Evolutionary conservation across 148 eudicot genomes (phyloP).

Genomic region (Chenopodium suecicum): DNA sequence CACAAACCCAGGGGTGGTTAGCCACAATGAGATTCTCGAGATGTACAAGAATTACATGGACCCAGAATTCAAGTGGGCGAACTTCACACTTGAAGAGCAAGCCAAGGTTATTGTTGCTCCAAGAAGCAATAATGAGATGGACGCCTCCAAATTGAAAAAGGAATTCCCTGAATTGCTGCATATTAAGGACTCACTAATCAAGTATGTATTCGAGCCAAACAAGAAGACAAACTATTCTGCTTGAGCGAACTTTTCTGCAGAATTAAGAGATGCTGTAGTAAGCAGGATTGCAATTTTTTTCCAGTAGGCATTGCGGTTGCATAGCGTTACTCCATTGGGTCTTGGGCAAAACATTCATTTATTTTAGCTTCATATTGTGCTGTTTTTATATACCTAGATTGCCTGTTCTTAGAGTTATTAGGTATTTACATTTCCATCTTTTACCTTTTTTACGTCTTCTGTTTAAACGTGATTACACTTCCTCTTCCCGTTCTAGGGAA

Average conservation of each 20-base stretch:
- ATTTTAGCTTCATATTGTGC: conserved; percentile 15
- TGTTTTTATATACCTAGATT: conserved; percentile 19
- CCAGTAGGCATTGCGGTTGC: conserved; percentile 10
- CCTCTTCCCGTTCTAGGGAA: conserved; percentile 6
- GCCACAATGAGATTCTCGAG: conserved; percentile 55
- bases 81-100: conserved; percentile 85
- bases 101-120: conserved; percentile 81
- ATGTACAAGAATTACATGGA: conserved; percentile 58
- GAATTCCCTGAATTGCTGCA: conserved; percentile 74
- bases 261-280: conserved; percentile 1
- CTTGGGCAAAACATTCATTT: conserved; percentile 15
- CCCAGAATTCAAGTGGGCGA: conserved; percentile 54
- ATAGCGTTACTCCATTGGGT: conserved; percentile 6
- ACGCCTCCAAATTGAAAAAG: conserved; percentile 65
- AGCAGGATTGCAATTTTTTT: conserved; percentile 20
- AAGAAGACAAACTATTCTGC: conserved; percentile 50
- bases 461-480: conserved; percentile 1
- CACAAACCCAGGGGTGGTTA: conserved; percentile 44
- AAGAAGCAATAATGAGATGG: conserved; percentile 78
- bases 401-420: conserved; percentile 19
- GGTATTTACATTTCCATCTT: conserved; percentile 1
- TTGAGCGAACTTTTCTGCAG: conserved; percentile 16
- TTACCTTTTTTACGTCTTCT: background rate
- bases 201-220: conserved; percentile 80
- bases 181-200: conserved; percentile 70